Conservation (phyloP, 2,329 filamentous ascomycete species). For the Capronia coronata region DNA sequence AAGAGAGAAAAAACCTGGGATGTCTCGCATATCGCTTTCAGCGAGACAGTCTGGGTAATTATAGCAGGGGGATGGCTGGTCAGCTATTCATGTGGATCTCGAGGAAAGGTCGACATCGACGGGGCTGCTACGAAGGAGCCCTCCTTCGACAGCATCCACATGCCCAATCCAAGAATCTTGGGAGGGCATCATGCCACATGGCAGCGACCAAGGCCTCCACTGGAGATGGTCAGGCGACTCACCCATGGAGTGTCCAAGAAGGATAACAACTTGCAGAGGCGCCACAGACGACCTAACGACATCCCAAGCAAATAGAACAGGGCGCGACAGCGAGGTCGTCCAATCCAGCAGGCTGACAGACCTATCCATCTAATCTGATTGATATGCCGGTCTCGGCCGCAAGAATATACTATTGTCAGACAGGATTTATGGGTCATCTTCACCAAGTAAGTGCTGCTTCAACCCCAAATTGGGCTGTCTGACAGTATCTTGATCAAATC, state of each 20-base stretch:
- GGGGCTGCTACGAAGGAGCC: not conserved
- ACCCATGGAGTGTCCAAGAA: not conserved
- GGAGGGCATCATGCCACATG: not conserved
- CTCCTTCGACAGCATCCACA: not conserved
- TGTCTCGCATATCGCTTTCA: not conserved
- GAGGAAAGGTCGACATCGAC: no score
- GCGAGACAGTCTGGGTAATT: not conserved
- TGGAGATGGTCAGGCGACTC: not conserved
- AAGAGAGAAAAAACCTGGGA: not conserved
- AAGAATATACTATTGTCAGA: conserved; percentile 4
- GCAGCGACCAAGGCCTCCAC: not conserved
- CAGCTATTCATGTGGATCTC: no score
- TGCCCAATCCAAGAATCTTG: not conserved
- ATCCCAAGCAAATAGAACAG: not conserved
- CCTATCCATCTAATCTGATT: conserved; percentile 19
- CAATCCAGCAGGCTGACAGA: not conserved
- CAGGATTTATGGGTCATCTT: no score
- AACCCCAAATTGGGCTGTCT: no score
- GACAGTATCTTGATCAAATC: no score
- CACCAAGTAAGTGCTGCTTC: no score
- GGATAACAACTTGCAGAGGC: not conserved
- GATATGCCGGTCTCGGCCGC: conserved; percentile 20
- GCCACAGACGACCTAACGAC: no score
- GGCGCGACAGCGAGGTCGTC: not conserved
- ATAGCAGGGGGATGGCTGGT: no score